Evolutionary conservation across 2,329 filamentous ascomycete genomes (phyloP), one percentile per base, ranked within the genome.

Genomic region (Claviceps quebecensis): DNA sequence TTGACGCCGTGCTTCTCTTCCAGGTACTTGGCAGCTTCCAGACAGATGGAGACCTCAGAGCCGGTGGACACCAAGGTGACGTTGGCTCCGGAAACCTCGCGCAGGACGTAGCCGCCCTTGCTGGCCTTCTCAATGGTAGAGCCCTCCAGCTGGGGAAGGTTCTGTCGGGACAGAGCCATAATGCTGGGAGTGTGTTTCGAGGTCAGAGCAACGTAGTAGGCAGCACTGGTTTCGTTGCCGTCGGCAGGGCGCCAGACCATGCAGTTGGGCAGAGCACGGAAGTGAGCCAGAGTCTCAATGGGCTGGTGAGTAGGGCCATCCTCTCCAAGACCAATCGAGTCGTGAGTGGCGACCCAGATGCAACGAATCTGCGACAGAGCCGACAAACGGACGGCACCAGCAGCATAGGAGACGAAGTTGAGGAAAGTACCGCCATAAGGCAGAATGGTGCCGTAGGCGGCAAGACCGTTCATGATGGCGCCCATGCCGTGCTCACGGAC

Each of bases 211-310:
- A 95, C 78, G 75, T 97, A 97, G 82, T 97, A 98, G 60, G 93
- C 91, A 64, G 89, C 91, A 67, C 87, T 94, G 63, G 86, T 93
- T 86, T 98, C 93, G 77, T 97, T 97, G 65, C 91, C 91, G 66
- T 97, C 93, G 63, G 93, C 91, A 60, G 93, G 93, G 67, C 93
- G 90, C 93, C 93, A 97, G 64, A 97, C 91, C 87, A 97, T 95
- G 78, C 86, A 87, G 84, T 98, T 98, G 67, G 93, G 93, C 61
- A 97, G 81, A 58, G 93, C 93, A 69, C 93, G 91, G 88, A 97
- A 97, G 75, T 97, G 93, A 55, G 90, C 86, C 57, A 97, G 83
- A 45, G 89, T 95, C 83, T 98, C 93, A 62, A 98, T 95, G 69
- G 93, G 93, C 80, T 98, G 93, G 76, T 98, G 93, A 53, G 93